phyloP scores from a whole-genome alignment of 1,139 yeast genomes.

The Geotrichum carabidarum region DNA sequence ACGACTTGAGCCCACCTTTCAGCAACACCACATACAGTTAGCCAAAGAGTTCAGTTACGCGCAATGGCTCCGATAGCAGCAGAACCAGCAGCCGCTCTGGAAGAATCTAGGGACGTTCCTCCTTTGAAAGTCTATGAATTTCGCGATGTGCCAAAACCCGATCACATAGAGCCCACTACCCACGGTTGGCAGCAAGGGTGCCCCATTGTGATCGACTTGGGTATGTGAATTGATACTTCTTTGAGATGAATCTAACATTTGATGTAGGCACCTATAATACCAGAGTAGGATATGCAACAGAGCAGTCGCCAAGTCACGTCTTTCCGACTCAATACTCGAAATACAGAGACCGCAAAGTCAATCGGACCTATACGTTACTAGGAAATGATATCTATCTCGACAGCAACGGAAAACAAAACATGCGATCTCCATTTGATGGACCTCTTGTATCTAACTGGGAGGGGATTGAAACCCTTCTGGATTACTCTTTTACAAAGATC shows the following conservation, averaged over 20 bases:
- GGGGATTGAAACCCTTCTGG: conserved; percentile 71
- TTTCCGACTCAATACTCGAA: conserved; percentile 70
- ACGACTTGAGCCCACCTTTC: not conserved
- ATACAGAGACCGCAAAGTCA: conserved; percentile 71
- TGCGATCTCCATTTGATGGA: conserved; percentile 83
- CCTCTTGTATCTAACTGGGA: conserved; percentile 90
- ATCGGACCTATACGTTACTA: conserved; percentile 59
- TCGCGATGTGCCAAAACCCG: conserved; percentile 44
- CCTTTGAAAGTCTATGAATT: conserved; percentile 49
- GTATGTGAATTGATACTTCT: conserved; percentile 32
- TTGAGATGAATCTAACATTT: not conserved
- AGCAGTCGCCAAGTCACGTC: conserved; percentile 52
- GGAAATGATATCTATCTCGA: conserved; percentile 82
- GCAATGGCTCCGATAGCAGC: conserved; percentile 15
- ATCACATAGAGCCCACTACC: conserved; percentile 49
- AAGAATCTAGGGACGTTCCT: conserved; percentile 12
- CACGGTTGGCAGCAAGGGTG: conserved; percentile 48
- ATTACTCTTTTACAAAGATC: conserved; percentile 74
- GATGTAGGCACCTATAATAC: conserved; percentile 46
- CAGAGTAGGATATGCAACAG: conserved; percentile 65
- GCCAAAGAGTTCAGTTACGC: not conserved
- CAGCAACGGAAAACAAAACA: conserved; percentile 58
- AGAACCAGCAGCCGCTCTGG: not conserved
- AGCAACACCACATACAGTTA: not conserved
- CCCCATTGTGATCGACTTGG: conserved; percentile 69